These are phyloP conservation scores for Penicillium sp. DNA, from an alignment of 2,329 filamentous ascomycete genomes.

Conservation along the genomic window DNA sequence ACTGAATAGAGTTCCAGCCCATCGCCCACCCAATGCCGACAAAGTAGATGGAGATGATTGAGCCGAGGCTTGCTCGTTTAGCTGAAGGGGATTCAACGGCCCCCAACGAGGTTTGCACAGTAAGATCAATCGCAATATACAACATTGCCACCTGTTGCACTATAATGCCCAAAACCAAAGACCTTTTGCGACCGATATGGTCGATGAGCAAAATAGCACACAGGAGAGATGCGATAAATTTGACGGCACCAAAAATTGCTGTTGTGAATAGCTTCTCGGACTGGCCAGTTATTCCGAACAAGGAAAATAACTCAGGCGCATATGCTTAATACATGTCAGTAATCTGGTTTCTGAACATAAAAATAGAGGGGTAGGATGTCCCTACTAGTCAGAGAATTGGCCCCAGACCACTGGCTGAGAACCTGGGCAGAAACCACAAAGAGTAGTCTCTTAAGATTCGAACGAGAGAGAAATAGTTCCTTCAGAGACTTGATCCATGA, in stretches of 20 bases:
- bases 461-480: slow-evolving; percentile 59
- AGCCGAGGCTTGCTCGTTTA: slow-evolving; percentile 30
- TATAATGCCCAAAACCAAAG: slow-evolving; percentile 52
- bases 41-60: slow-evolving; percentile 51
- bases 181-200: slow-evolving; percentile 70
- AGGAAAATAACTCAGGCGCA: slow-evolving; percentile 70
- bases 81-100: slow-evolving; percentile 15
- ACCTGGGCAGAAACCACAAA: slow-evolving; percentile 69
- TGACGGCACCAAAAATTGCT: slow-evolving; percentile 74
- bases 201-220: slow-evolving; percentile 79
- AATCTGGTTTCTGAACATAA: too few species aligned
- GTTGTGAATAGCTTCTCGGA: slow-evolving; percentile 72
- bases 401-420: slow-evolving; percentile 73
- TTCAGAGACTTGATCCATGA: not conserved
- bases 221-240: slow-evolving; percentile 66
- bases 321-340: slow-evolving; percentile 48
- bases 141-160: slow-evolving; percentile 57
- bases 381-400: slow-evolving; percentile 68
- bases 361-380: not conserved
- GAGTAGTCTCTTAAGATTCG: slow-evolving; percentile 72
- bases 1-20: slow-evolving; percentile 54
- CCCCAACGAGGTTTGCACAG: slow-evolving; percentile 32
- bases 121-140: slow-evolving; percentile 59
- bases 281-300: slow-evolving; percentile 69
- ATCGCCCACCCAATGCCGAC: slow-evolving; percentile 52